Base-by-base conservation (phyloP, 129 eudicot genomes). In the Kitagawia praeruptora region DNA sequence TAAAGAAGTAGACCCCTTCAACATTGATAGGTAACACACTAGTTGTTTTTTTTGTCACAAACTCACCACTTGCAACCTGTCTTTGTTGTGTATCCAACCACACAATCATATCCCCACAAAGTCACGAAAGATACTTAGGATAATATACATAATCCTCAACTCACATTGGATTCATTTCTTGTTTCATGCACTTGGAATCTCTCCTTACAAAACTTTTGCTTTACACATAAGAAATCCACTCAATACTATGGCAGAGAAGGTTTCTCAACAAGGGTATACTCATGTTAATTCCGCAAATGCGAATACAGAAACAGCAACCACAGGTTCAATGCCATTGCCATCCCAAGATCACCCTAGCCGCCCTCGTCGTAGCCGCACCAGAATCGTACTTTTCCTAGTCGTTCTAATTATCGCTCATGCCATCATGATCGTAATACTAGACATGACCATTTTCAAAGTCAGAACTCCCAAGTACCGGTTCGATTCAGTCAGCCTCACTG, bases 281-380 rank as follows among this genome's bases (percentile, higher is more conserved):
- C 54, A 42, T 21, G 27, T 28, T 10, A 10, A 12, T 73, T 10
- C 76, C 9, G 53, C 53, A 28, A n/a, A 74, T 23, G n/a, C 5
- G 56, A 44, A 74, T 15, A 25, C 7, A 11, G 53, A 44, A 25
- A n/a, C 54, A 44, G 76, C 34, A 25, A 42, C 53, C 37, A n/a
- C 75, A 40, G 76, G 38, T 3, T 13, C 34, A 9, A n/a, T 21
- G 27, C 37, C 77, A 44, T 25, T 21, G 27, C 37, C 77, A 44
- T 25, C 77, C 1, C 77, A 74, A 61, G 69, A 61, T 61, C 69
- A 61, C 0, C 37, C 69, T 14, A 44, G 53, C 31, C 6, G 53
- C 15, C 77, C 19, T 74, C 77, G 77, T 13, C 77, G 77, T 23
- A 71, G 49, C 49, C 54, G 8, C 54, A n/a, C 56, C 77, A 74